Evolutionary conservation across 495 filamentous ascomycete genomes (phyloP).

Genomic region (Penicillium ochrochloron): DNA sequence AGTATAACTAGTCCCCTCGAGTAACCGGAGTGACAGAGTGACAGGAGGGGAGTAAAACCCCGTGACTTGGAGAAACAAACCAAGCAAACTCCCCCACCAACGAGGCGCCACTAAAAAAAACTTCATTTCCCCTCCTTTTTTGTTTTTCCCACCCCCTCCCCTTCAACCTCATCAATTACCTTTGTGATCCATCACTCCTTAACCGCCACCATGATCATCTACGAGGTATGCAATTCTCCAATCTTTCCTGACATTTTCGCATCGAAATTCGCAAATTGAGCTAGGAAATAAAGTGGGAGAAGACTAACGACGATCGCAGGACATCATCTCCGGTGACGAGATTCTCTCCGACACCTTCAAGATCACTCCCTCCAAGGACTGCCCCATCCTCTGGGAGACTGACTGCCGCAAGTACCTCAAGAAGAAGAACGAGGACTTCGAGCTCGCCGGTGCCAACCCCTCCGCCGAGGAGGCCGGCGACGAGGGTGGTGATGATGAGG

Average conservation of each 20-base stretch:
- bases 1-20: not conserved
- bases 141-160: constrained; percentile 39
- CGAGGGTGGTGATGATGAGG: constrained; percentile 63
- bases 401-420: constrained; percentile 87
- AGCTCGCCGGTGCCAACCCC: constrained; percentile 96
- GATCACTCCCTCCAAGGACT: constrained; percentile 64
- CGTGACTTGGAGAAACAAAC: constrained; percentile 28
- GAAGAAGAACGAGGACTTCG: constrained; percentile 70
- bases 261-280: not conserved
- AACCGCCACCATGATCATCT: constrained; percentile 82
- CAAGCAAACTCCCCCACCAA: constrained; percentile 37
- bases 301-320: constrained; percentile 56
- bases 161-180: constrained; percentile 25
- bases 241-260: constrained; percentile 1
- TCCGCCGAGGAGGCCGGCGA: constrained; percentile 90
- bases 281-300: not conserved
- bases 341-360: constrained; percentile 93
- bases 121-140: constrained; percentile 43
- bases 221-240: constrained; percentile 63
- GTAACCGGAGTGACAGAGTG: too few relatives aligned
- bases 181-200: constrained; percentile 23
- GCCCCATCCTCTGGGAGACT: constrained; percentile 79
- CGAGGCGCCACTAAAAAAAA: constrained; percentile 45
- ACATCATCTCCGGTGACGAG: constrained; percentile 89
- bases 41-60: constrained; percentile 2